Evolutionary conservation across 2,329 filamentous ascomycete species (phyloP).

Genomic region (Rhinocladiella similis): DNA sequence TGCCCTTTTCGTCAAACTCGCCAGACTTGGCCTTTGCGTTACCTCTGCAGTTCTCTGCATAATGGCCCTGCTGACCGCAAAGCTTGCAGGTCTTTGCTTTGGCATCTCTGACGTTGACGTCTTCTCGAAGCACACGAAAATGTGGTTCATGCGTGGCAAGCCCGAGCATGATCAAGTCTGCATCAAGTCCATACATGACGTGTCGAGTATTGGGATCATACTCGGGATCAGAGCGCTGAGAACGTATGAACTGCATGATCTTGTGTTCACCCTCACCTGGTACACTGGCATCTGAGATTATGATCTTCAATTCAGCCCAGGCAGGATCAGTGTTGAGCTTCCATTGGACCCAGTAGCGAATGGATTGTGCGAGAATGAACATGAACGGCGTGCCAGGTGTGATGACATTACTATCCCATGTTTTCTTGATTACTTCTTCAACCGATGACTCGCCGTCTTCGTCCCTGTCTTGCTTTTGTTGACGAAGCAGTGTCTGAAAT

Average conservation of each 20-base stretch:
- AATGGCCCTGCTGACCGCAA: slow-evolving; percentile 90
- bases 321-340: slow-evolving; percentile 96
- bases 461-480: slow-evolving; percentile 64
- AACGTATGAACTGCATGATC: slow-evolving; percentile 97
- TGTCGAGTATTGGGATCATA: slow-evolving; percentile 96
- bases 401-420: slow-evolving; percentile 86
- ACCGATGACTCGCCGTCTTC: slow-evolving; percentile 57
- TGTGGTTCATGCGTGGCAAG: slow-evolving; percentile 96
- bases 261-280: slow-evolving; percentile 99
- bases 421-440: slow-evolving; percentile 72
- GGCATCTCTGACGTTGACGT: slow-evolving; percentile 89
- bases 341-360: slow-evolving; percentile 96
- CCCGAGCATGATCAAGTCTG: slow-evolving; percentile 97
- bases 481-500: slow-evolving; percentile 78
- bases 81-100: slow-evolving; percentile 80
- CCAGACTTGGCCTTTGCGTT: slow-evolving; percentile 74
- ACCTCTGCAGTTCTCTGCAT: slow-evolving; percentile 80
- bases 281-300: slow-evolving; percentile 97
- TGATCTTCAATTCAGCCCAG: slow-evolving; percentile 94
- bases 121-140: slow-evolving; percentile 93
- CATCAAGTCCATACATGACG: slow-evolving; percentile 97
- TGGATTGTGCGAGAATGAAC: slow-evolving; percentile 85
- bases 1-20: slow-evolving; percentile 80
- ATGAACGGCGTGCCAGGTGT: slow-evolving; percentile 98
- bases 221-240: slow-evolving; percentile 83